Conservation (phyloP, 202 grass and related monocot species). For the Dendrocalamus latiflorus region DNA sequence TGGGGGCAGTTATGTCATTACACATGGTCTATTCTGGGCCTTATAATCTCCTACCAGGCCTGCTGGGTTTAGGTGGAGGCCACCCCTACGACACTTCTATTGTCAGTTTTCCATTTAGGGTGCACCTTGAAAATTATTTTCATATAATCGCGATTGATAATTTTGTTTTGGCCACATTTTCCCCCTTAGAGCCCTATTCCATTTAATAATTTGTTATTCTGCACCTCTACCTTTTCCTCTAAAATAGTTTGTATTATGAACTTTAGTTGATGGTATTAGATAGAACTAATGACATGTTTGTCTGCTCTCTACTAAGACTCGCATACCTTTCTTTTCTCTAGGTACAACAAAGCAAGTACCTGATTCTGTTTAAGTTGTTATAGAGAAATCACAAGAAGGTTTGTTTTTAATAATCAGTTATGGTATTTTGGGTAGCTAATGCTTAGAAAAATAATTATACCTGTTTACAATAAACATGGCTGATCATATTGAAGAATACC, state of each 20-base stretch:
- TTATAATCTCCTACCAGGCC: too few species aligned
- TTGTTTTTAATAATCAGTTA: slow-evolving; percentile 4
- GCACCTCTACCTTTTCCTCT: neutral
- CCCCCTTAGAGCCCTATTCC: neutral
- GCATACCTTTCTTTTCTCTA: neutral
- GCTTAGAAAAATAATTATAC: neutral
- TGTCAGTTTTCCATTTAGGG: neutral
- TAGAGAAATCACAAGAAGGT: slow-evolving; percentile 27
- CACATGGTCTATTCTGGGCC: too few species aligned
- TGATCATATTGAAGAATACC: too few species aligned
- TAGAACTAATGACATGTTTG: neutral
- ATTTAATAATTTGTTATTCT: neutral
- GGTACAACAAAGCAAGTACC: neutral
- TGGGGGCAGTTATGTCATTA: too few species aligned
- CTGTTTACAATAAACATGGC: neutral
- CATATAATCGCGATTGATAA: neutral
- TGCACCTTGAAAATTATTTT: neutral
- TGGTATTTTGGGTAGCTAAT: slow-evolving; percentile 14
- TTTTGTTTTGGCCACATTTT: neutral
- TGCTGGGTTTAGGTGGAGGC: too few species aligned
- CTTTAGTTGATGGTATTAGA: neutral
- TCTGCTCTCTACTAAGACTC: neutral
- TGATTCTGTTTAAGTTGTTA: slow-evolving; percentile 3
- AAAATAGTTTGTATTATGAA: neutral
- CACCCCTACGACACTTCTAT: too few species aligned